Percentiles rank a stretch among this genome's conserved stretches.
Evolutionary conservation across 805 yeast species (phyloP).

Genomic region (Wickerhamia fluorescens): DNA sequence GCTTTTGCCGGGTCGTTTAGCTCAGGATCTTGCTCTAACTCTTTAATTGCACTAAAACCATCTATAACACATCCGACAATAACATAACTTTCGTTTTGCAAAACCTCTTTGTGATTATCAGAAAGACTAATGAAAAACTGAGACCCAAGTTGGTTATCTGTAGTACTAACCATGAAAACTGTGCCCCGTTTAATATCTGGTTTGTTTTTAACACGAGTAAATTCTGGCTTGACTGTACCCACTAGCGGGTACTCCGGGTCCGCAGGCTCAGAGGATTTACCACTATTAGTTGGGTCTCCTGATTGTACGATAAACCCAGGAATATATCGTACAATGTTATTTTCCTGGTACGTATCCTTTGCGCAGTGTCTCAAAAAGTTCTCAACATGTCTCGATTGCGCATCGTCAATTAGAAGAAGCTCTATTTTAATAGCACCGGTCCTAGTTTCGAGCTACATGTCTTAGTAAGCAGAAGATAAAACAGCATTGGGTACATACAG

Average conservation of each 20-base stretch:
- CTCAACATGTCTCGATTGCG: constrained; percentile 9
- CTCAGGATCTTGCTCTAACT: constrained; percentile 7
- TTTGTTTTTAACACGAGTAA: no score
- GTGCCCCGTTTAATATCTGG: constrained; percentile 10
- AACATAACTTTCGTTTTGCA: constrained; percentile 8
- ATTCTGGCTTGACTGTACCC: no score
- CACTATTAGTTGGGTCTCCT: constrained; percentile 15
- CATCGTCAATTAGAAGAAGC: no score
- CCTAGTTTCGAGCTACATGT: constrained; percentile 10
- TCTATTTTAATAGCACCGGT: constrained; percentile 13
- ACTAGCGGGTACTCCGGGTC: background rate
- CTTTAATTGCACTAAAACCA: constrained; percentile 11
- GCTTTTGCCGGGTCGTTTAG: no score
- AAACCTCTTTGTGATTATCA: constrained; percentile 5
- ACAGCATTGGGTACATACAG: constrained; percentile 2
- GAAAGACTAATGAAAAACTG: constrained; percentile 15
- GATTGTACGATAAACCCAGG: constrained; percentile 14
- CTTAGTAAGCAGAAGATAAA: constrained; percentile 1
- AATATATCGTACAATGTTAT: constrained; percentile 11
- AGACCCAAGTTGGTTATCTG: constrained; percentile 11
- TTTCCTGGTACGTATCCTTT: constrained; percentile 11
- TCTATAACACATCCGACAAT: constrained; percentile 12
- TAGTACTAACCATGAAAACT: constrained; percentile 8
- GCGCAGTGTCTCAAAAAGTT: constrained; percentile 18
- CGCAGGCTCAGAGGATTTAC: constrained; percentile 6